Evolutionary conservation across 1,284 basidiomycete genomes (phyloP).

Genomic region (Boletellus deceptivus): DNA sequence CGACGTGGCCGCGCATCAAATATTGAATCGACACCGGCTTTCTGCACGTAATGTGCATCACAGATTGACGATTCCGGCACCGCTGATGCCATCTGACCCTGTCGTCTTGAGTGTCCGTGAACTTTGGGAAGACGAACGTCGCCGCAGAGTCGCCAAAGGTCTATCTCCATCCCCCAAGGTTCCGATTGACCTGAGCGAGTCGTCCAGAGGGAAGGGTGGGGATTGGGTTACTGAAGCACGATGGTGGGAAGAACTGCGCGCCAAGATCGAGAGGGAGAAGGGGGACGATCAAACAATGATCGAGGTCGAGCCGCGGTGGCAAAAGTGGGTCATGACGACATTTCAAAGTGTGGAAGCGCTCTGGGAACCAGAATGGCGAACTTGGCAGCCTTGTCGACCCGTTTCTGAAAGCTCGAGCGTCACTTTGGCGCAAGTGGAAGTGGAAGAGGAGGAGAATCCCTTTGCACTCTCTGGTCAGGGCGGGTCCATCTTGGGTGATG

Average conservation of each 20-base stretch:
- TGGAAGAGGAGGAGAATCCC: slow-evolving; percentile 22
- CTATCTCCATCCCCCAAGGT: slow-evolving; percentile 65
- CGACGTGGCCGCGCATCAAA: slow-evolving; percentile 78
- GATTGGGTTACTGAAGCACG: slow-evolving; percentile 70
- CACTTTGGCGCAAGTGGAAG: not conserved
- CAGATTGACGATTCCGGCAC: slow-evolving; percentile 59
- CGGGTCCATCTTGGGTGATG: slow-evolving; percentile 9
- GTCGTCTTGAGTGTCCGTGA: slow-evolving; percentile 88
- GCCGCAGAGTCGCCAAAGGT: slow-evolving; percentile 64
- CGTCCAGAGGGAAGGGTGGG: slow-evolving; percentile 52
- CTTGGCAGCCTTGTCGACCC: slow-evolving; percentile 50
- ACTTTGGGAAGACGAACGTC: slow-evolving; percentile 92
- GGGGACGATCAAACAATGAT: slow-evolving; percentile 31
- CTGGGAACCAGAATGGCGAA: slow-evolving; percentile 60
- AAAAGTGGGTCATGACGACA: slow-evolving; percentile 78
- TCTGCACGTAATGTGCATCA: slow-evolving; percentile 73
- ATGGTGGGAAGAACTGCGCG: slow-evolving; percentile 65
- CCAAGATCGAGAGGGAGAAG: slow-evolving; percentile 51
- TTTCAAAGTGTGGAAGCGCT: slow-evolving; percentile 83
- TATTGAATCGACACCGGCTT: slow-evolving; percentile 79
- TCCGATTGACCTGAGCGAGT: slow-evolving; percentile 62
- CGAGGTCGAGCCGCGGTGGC: slow-evolving; percentile 39
- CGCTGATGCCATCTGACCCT: slow-evolving; percentile 61
- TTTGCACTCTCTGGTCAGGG: slow-evolving; percentile 22
- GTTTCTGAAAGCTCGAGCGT: slow-evolving; percentile 1